These are phyloP conservation scores for Theobroma cacao DNA, from an alignment of 345 rosid species.

Conservation along the genomic window DNA sequence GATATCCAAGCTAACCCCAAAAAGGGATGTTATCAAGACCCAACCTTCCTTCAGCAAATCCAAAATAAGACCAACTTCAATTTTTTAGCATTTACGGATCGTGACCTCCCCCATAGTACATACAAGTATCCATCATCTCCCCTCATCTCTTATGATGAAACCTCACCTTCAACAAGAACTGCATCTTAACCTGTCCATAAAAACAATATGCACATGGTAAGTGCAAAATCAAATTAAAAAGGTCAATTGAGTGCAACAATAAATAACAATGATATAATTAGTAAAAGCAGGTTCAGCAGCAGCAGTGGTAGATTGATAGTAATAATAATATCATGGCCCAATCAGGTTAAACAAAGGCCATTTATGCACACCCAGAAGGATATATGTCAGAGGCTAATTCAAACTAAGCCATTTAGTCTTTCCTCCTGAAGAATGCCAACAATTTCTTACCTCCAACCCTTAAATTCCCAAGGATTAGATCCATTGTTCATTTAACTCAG, in stretches of 20 bases:
- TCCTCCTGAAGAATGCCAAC: neutral
- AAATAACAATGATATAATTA: neutral
- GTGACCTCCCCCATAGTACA: neutral
- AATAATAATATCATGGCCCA: neutral
- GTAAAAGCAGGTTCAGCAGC: neutral
- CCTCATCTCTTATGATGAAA: constrained; percentile 72
- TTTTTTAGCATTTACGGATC: neutral
- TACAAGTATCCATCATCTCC: neutral
- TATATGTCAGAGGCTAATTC: neutral
- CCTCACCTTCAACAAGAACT: constrained; percentile 63
- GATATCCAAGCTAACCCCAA: constrained; percentile 50
- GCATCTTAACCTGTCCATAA: constrained; percentile 70
- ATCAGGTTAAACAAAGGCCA: neutral
- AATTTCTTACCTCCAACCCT: neutral
- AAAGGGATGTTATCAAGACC: constrained; percentile 35
- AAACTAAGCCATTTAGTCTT: neutral
- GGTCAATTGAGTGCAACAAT: neutral
- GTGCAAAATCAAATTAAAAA: neutral
- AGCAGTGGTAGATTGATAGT: neutral
- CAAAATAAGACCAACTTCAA: neutral
- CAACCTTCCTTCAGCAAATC: neutral
- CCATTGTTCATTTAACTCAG: neutral
- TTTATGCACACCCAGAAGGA: neutral
- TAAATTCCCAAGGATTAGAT: neutral
- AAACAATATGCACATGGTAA: neutral